phyloP scores from a whole-genome alignment of 768 basidiomycete species.

The Amanita pseudoporphyria region DNA sequence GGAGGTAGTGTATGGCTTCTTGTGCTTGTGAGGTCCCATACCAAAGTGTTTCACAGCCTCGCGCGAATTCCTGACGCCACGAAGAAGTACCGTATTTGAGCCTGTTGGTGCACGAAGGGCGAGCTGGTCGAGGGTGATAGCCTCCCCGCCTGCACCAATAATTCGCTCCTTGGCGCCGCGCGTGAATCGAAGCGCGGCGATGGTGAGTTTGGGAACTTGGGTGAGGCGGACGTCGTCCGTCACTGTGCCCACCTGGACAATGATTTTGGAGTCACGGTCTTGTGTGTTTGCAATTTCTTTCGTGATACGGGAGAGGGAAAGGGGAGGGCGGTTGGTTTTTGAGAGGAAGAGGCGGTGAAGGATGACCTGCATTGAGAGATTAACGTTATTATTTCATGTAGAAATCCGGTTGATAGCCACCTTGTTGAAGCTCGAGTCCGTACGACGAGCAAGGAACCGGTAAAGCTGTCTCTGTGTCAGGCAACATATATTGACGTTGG shows the following conservation, averaged over 20 bases:
- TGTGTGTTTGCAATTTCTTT: slow-evolving; percentile 65
- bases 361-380: slow-evolving; percentile 50
- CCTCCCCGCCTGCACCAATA: slow-evolving; percentile 91
- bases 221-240: slow-evolving; percentile 91
- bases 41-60: slow-evolving; percentile 98
- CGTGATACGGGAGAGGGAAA: slow-evolving; percentile 88
- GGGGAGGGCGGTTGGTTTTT: slow-evolving; percentile 93
- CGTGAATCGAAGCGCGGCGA: slow-evolving; percentile 95
- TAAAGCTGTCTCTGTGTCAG: slow-evolving; percentile 57
- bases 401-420: slow-evolving; percentile 24
- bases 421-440: slow-evolving; percentile 95
- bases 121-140: slow-evolving; percentile 92
- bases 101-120: slow-evolving; percentile 92
- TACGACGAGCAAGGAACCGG: slow-evolving; percentile 97
- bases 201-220: slow-evolving; percentile 79
- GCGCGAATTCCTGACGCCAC: slow-evolving; percentile 87
- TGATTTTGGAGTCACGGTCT: slow-evolving; percentile 68
- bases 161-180: slow-evolving; percentile 90
- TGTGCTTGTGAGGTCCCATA: slow-evolving; percentile 97
- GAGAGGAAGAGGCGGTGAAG: slow-evolving; percentile 96
- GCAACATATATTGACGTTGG: slow-evolving; percentile 1
- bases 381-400: not conserved
- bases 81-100: slow-evolving; percentile 86
- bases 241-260: slow-evolving; percentile 86
- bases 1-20: slow-evolving; percentile 92